Evolutionary conservation across 768 basidiomycete genomes (phyloP), one percentile per base, ranked within the genome.

Genomic region (Mycena galopus): DNA sequence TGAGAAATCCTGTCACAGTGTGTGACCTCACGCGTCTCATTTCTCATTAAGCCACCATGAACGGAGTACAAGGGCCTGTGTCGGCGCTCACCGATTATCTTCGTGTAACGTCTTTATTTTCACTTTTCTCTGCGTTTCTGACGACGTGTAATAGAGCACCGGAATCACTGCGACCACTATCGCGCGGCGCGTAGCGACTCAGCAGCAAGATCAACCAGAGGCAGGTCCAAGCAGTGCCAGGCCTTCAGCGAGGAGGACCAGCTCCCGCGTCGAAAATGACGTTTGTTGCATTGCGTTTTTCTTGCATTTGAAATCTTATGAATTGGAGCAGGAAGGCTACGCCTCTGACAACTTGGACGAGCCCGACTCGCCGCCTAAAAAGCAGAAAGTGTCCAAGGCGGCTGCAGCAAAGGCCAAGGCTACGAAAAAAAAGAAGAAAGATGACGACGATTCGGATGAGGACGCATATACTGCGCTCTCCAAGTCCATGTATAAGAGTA

Each of bases 11-110:
- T 39, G 39, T 39, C 12, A 51, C 50, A 23, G 11, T n/a, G 47
- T 10, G 71, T 72, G 71, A 72, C 71, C 57, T 72, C 59, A 62
- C 71, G 71, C 71, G 71, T 66, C 16, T 66, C 65, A 72, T 72
- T 72, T 66, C 16, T 66, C 65, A 72, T 72, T 72, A 66, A 25
- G 33, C 32, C 7, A 58, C 57, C 60, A 63, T 39, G 32, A 73
- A 56, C 66, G 12, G 89, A 69, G 90, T 96, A 51, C 89, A 92
- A 16, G 95, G 95, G 0, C 95, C 95, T 3, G 90, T 93, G 0
- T 95, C 94, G 25, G 95, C 95, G 0, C 82, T 96, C 16, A 95
- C 95, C 39, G 93, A 94, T 73, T 96, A 93, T 75, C 83, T 96
- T 37, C 88, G 88, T 77, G 95, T 93, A 70, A 32, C 84, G 81